Conservation (phyloP, 805 yeast genomes). For the Nakazawaea wyomingensis region DNA sequence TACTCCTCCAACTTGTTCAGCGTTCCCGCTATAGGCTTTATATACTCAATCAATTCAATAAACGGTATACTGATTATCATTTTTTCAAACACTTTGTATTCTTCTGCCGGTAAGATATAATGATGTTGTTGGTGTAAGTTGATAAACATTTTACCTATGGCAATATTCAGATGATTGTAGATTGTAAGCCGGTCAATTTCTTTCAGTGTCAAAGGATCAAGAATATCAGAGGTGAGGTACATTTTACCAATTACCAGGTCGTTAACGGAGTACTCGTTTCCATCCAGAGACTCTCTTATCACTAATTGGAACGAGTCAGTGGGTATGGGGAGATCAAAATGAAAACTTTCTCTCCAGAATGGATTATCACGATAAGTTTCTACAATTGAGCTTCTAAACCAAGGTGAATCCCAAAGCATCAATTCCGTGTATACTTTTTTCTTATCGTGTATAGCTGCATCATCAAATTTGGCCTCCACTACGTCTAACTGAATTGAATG, state of each 20-base stretch:
- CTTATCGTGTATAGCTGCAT: constrained; percentile 4
- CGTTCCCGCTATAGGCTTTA: constrained; percentile 27
- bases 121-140: constrained; percentile 46
- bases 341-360: constrained; percentile 80
- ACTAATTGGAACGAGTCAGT: constrained; percentile 47
- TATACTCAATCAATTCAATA: constrained; percentile 44
- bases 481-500: constrained; percentile 52
- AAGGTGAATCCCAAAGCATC: constrained; percentile 63
- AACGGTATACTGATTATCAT: constrained; percentile 52
- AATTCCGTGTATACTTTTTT: constrained; percentile 59
- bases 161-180: constrained; percentile 29
- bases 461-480: constrained; percentile 57
- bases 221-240: constrained; percentile 47
- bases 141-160: constrained; percentile 54
- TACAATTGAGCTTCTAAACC: constrained; percentile 74
- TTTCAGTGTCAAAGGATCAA: constrained; percentile 24
- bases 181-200: constrained; percentile 20
- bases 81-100: constrained; percentile 58
- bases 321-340: constrained; percentile 52
- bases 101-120: constrained; percentile 53
- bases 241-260: constrained; percentile 51
- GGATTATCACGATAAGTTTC: constrained; percentile 43
- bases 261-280: constrained; percentile 22
- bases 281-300: constrained; percentile 29
- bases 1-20: constrained; percentile 43